Conservation (phyloP, 345 rosid species). For the Lumnitzera littorea region DNA sequence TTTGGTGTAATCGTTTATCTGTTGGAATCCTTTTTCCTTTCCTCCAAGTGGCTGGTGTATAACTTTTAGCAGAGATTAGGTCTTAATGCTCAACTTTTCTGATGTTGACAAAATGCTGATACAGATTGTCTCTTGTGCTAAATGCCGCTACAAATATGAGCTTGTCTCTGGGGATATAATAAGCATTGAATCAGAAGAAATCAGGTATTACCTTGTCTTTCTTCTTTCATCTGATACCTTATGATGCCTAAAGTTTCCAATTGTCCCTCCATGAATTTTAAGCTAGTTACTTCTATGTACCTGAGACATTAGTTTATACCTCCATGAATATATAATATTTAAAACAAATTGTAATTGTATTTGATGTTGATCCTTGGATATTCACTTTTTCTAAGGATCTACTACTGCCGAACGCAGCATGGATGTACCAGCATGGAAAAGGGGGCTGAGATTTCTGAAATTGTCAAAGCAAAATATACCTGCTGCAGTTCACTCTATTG, state of each 20-base stretch:
- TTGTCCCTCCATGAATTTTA: background rate
- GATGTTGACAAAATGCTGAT: conserved; percentile 6
- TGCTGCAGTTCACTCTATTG: conserved; percentile 81
- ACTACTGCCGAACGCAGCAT: conserved; percentile 99
- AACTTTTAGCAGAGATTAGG: no score
- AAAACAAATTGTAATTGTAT: conserved; percentile 23
- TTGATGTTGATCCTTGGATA: conserved; percentile 86
- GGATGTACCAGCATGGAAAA: conserved; percentile 89
- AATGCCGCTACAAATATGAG: conserved; percentile 88
- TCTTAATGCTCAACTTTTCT: no score
- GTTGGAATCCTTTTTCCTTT: no score
- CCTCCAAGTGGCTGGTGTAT: no score
- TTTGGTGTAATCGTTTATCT: no score
- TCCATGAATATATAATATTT: background rate
- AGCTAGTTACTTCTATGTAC: no score
- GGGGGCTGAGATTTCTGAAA: conserved; percentile 76
- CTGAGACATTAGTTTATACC: background rate
- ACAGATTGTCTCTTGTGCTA: conserved; percentile 81
- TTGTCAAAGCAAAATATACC: conserved; percentile 58
- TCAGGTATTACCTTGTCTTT: conserved; percentile 46
- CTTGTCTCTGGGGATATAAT: conserved; percentile 81
- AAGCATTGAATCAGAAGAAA: conserved; percentile 75
- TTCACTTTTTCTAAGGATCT: conserved; percentile 98
- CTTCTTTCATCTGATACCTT: conserved; percentile 1
- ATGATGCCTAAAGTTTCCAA: background rate